Evolutionary conservation across 2,329 filamentous ascomycete species (phyloP), one percentile per base, ranked within the genome.

Genomic region (Aspergillus cejpii): DNA sequence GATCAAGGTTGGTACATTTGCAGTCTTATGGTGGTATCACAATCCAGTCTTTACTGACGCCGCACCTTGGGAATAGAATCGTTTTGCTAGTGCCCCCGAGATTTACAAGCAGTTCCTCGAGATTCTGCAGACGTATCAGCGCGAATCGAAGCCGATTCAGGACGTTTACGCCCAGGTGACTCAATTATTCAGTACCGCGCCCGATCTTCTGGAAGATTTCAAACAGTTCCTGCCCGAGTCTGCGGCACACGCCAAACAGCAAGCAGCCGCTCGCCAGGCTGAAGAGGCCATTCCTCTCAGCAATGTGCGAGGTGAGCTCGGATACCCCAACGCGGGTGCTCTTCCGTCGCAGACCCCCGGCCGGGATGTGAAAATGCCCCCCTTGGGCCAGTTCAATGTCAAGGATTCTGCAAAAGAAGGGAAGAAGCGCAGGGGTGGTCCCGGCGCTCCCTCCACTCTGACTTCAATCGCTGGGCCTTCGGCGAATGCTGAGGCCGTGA

Each of bases 31-130:
- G 10, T 33, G 14, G 15, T n/a, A 7, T 40, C 38, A 26, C 10
- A 17, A 28, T 19, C 14, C 17, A 17, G 19, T 11, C n/a, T 11
- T 24, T 19, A 31, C 23, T 40, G 15, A 40, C 7, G 6, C 38
- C 37, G 12, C 26, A 21, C 12, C 26, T 34, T 45, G 5, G 43
- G 26, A 14, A 20, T 46, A 95, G 88, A 98, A 97, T 64, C 91
- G 92, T 36, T 98, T 97, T 69, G 85, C 94, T 58, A 84, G 90
- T 60, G 90, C 94, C 53, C 92, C 92, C 5, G 92, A 98, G 65
- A 97, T 98, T 51, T 98, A 98, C 74, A 98, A 98, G 67, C 91
- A 98, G 63, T 98, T 98, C 62, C 77, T 98, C 23, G 92, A 98
- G 65, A 98, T 98, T 39, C 74, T 98, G 37, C 92, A 98, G 68